Conservation (phyloP, 768 basidiomycete species). For the Exsudoporus frostii region DNA sequence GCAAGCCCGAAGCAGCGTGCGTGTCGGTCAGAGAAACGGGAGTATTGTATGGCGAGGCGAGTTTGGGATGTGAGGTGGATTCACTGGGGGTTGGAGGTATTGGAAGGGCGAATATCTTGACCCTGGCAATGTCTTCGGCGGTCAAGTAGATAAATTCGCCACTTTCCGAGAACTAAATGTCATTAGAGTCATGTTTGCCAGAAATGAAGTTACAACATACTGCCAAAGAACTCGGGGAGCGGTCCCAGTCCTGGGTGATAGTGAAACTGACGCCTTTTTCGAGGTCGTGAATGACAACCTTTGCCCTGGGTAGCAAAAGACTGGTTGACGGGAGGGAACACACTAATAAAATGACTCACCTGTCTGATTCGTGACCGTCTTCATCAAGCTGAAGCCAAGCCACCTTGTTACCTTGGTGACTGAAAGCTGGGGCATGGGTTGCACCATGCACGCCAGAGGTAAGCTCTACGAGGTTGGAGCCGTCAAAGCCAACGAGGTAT, state of each 20-base stretch:
- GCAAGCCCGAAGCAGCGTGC: constrained; percentile 59
- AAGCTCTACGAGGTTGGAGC: constrained; percentile 57
- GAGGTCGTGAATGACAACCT: constrained; percentile 79
- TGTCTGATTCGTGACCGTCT: constrained; percentile 89
- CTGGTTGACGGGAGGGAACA: neutral
- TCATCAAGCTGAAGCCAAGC: constrained; percentile 87
- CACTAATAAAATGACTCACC: constrained; percentile 35
- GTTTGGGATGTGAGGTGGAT: constrained; percentile 50
- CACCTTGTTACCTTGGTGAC: constrained; percentile 58
- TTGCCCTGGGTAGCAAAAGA: constrained; percentile 44
- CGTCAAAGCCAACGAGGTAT: constrained; percentile 62
- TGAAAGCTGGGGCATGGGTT: constrained; percentile 70
- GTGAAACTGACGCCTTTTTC: constrained; percentile 62
- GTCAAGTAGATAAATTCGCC: constrained; percentile 68
- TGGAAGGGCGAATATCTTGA: constrained; percentile 70
- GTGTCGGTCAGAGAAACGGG: constrained; percentile 60
- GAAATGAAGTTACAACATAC: constrained; percentile 5
- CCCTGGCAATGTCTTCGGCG: constrained; percentile 73
- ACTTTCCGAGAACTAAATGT: constrained; percentile 66
- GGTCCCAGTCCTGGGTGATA: constrained; percentile 82
- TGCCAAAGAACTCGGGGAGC: constrained; percentile 47
- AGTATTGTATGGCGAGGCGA: constrained; percentile 39
- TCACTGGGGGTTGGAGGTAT: constrained; percentile 58
- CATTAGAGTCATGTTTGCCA: neutral
- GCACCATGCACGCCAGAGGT: constrained; percentile 87